Percentiles rank a stretch among this genome's conserved stretches.
These are phyloP conservation scores for Neurospora discreta DNA, from an alignment of 495 filamentous ascomycete genomes.

Conservation along the genomic window DNA sequence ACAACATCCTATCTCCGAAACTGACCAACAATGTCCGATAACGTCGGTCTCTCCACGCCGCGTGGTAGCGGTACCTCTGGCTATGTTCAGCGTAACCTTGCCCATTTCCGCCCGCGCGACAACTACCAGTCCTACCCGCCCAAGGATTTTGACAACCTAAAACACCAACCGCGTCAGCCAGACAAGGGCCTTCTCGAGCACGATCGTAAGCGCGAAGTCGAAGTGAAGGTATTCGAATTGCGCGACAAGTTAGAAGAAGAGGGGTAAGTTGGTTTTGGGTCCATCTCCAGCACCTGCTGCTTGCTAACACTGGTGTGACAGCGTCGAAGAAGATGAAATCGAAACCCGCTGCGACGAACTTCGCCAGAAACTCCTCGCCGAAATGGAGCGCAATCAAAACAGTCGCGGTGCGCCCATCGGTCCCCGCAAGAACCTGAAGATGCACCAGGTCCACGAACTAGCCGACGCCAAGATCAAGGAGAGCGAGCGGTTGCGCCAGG, in stretches of 20 bases:
- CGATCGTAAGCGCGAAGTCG: conserved; percentile 76
- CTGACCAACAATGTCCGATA: conserved; percentile 65
- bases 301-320: conserved; percentile 15
- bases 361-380: conserved; percentile 49
- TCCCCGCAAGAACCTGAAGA: conserved; percentile 53
- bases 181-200: conserved; percentile 90
- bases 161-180: conserved; percentile 69
- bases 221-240: conserved; percentile 85
- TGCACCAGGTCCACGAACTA: conserved; percentile 91
- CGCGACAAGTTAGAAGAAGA: conserved; percentile 83
- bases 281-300: not conserved
- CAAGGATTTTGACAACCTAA: conserved; percentile 49
- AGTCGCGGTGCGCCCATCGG: conserved; percentile 17
- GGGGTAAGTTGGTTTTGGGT: conserved; percentile 38
- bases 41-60: conserved; percentile 93
- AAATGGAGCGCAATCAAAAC: conserved; percentile 29
- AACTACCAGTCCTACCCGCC: conserved; percentile 40
- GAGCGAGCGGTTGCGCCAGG: conserved; percentile 78
- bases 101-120: conserved; percentile 64
- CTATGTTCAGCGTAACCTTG: conserved; percentile 91
- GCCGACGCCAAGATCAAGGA: conserved; percentile 95
- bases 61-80: conserved; percentile 92
- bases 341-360: conserved; percentile 53
- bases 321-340: conserved; percentile 71
- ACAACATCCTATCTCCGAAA: not conserved